Percentiles rank a stretch among this genome's conserved stretches.
phyloP scores from a whole-genome alignment of 2,329 filamentous ascomycete genomes.

The Rutstroemia sp. region DNA sequence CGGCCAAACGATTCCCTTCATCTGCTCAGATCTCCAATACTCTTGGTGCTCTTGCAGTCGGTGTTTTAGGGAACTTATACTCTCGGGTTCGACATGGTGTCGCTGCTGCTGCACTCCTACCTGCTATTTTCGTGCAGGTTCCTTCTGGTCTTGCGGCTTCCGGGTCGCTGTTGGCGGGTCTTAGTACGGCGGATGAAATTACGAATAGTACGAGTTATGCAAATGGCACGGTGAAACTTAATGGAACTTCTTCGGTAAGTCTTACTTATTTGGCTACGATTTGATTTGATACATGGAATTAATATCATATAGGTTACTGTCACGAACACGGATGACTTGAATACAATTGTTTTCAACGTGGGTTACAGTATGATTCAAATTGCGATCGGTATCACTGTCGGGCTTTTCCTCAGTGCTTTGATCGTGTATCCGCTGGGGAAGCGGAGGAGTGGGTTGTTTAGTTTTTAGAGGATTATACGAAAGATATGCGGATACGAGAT shows the following conservation, averaged over 20 bases:
- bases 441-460: conserved; percentile 34
- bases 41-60: conserved; percentile 68
- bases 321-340: conserved; percentile 22
- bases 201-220: conserved; percentile 30
- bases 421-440: conserved; percentile 36
- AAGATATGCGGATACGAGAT: background rate
- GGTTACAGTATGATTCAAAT: conserved; percentile 35
- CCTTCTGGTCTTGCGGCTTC: conserved; percentile 54
- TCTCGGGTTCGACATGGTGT: conserved; percentile 54
- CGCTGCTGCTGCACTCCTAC: conserved; percentile 77
- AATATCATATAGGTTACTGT: conserved; percentile 14
- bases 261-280: background rate
- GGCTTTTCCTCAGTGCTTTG: conserved; percentile 33
- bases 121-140: conserved; percentile 72
- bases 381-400: conserved; percentile 36
- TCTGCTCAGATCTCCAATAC: conserved; percentile 73
- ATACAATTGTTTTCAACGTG: conserved; percentile 34
- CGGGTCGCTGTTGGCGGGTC: conserved; percentile 50
- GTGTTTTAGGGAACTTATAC: conserved; percentile 71
- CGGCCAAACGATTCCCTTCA: conserved; percentile 53
- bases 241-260: conserved; percentile 24
- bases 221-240: conserved; percentile 25
- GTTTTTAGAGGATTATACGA: conserved; percentile 26
- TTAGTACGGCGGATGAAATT: conserved; percentile 49
- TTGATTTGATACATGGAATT: conserved; percentile 11